phyloP scores from a whole-genome alignment of 2,329 filamentous ascomycete genomes.

The Periconia sp. region DNA sequence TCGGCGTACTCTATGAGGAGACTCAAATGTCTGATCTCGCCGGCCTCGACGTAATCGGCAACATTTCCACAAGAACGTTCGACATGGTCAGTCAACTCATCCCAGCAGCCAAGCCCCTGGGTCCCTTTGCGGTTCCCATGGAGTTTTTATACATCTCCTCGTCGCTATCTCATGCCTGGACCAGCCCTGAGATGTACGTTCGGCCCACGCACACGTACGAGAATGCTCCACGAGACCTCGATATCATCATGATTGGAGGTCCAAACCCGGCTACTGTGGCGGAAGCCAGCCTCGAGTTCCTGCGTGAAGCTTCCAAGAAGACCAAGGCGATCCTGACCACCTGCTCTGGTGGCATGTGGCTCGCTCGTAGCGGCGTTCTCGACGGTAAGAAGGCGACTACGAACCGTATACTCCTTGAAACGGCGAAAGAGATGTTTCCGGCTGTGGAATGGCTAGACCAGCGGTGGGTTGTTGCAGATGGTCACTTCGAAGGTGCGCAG shows the following conservation, averaged over 20 bases:
- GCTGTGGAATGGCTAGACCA: conserved; percentile 47
- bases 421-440: conserved; percentile 37
- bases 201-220: conserved; percentile 43
- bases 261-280: conserved; percentile 38
- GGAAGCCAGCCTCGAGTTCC: conserved; percentile 41
- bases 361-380: conserved; percentile 45
- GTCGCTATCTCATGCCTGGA: conserved; percentile 36
- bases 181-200: conserved; percentile 41
- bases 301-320: conserved; percentile 44
- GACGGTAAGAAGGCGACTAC: conserved; percentile 49
- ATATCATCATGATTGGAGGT: conserved; percentile 50
- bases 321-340: conserved; percentile 48
- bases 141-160: conserved; percentile 49
- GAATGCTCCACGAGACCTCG: conserved; percentile 49
- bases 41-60: conserved; percentile 49
- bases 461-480: conserved; percentile 46
- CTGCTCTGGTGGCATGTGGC: conserved; percentile 49
- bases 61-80: conserved; percentile 38
- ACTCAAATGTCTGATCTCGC: conserved; percentile 50
- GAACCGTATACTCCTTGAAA: conserved; percentile 39
- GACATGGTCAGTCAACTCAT: conserved; percentile 19
- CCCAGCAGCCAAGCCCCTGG: conserved; percentile 18
- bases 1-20: conserved; percentile 49
- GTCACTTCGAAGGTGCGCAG: conserved; percentile 37
- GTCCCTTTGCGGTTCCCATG: conserved; percentile 33